These are phyloP conservation scores for Fusarium mundagurra DNA, from an alignment of 2,329 filamentous ascomycete species.

Conservation along the genomic window DNA sequence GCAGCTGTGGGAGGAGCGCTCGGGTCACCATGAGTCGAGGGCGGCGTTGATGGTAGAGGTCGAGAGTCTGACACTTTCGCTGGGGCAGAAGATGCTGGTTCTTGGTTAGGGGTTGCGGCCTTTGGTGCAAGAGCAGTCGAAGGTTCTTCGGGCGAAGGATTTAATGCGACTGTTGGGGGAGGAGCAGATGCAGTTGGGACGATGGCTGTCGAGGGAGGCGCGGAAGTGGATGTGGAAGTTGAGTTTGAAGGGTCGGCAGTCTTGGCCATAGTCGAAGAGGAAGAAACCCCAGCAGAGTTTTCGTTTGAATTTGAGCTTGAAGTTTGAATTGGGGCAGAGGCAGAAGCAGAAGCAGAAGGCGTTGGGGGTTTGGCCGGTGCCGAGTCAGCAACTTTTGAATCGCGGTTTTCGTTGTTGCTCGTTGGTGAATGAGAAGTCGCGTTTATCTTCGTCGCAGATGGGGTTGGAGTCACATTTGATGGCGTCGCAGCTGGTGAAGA, in stretches of 20 bases:
- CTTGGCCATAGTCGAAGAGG: not conserved
- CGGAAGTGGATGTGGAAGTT: slow-evolving; percentile 20
- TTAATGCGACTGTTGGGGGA: slow-evolving; percentile 6
- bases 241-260: slow-evolving; percentile 14
- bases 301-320: slow-evolving; percentile 1
- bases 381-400: slow-evolving; percentile 19
- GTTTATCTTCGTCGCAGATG: slow-evolving; percentile 17
- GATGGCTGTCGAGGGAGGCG: slow-evolving; percentile 8
- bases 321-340: slow-evolving; percentile 6
- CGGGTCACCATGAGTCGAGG: slow-evolving; percentile 13
- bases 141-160: slow-evolving; percentile 3
- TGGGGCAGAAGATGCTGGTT: slow-evolving; percentile 9
- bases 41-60: slow-evolving; percentile 37
- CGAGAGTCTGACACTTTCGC: slow-evolving; percentile 4
- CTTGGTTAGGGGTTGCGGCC: slow-evolving; percentile 7
- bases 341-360: slow-evolving; percentile 3
- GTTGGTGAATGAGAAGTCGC: slow-evolving; percentile 23
- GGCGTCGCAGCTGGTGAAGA: slow-evolving; percentile 9
- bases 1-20: slow-evolving; percentile 8
- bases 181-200: slow-evolving; percentile 2
- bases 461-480: slow-evolving; percentile 20
- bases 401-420: slow-evolving; percentile 25
- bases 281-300: slow-evolving; percentile 4
- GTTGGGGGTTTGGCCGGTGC: not conserved
- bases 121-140: slow-evolving; percentile 8